These are phyloP conservation scores for Phyllosticta citribraziliensis DNA, from an alignment of 2,329 filamentous ascomycete genomes.

Conservation along the genomic window DNA sequence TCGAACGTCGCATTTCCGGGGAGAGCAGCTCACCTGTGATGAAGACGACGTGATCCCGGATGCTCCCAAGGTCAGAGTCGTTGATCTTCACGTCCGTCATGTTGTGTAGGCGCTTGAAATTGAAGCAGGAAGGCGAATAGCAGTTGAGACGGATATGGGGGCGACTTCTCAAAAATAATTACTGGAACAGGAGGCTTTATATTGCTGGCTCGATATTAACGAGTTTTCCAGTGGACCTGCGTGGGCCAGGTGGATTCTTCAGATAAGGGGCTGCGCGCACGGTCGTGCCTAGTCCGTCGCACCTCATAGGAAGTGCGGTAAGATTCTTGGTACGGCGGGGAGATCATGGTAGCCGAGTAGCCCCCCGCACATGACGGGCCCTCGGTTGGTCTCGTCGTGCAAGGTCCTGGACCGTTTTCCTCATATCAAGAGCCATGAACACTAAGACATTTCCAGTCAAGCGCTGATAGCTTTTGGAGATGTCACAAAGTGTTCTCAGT, in stretches of 20 bases:
- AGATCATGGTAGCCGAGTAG: not conserved
- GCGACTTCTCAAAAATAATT: not conserved
- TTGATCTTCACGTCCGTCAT: constrained; percentile 40
- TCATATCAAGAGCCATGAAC: not conserved
- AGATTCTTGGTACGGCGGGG: not conserved
- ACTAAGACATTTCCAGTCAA: not conserved
- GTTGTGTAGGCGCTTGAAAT: not conserved
- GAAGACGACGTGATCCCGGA: constrained; percentile 43
- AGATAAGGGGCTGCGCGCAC: no score
- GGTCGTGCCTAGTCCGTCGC: no score
- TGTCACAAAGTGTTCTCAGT: not conserved
- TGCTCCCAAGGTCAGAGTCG: constrained; percentile 32
- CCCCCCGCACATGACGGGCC: no score
- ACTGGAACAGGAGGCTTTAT: not conserved
- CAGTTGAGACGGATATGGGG: not conserved
- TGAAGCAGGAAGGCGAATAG: not conserved
- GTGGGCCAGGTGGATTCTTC: no score
- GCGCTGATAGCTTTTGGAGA: not conserved
- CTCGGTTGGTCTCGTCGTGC: not conserved
- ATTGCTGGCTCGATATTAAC: no score
- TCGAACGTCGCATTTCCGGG: not conserved
- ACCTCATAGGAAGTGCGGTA: no score
- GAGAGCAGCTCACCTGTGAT: constrained; percentile 36
- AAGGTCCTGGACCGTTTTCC: not conserved
- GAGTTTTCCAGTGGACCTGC: no score